phyloP scores from a whole-genome alignment of 371 early-diverging fungal species.

The Blakeslea trispora region DNA sequence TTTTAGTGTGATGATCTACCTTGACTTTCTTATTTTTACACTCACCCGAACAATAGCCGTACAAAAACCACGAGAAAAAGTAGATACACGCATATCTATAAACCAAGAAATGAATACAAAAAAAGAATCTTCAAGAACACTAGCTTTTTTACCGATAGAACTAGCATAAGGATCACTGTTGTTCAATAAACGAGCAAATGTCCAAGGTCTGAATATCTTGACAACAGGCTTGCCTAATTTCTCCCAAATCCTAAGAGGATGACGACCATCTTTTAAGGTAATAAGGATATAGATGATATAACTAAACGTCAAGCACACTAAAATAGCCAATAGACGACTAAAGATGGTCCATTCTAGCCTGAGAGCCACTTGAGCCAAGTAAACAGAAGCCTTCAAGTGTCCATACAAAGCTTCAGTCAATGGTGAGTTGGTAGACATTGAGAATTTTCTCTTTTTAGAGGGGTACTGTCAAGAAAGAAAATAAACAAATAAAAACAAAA shows the following conservation, averaged over 20 bases:
- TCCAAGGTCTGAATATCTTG: constrained; percentile 43
- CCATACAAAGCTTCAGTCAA: constrained; percentile 37
- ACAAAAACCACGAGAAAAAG: constrained; percentile 50
- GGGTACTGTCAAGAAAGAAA: background rate
- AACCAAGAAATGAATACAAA: background rate
- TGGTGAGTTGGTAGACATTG: background rate
- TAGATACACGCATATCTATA: constrained; percentile 49
- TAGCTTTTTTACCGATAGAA: constrained; percentile 49
- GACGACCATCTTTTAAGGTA: constrained; percentile 39
- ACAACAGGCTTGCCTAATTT: constrained; percentile 45
- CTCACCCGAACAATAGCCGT: constrained; percentile 55
- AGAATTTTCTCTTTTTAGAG: no score
- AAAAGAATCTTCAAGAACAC: background rate
- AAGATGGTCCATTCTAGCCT: constrained; percentile 53
- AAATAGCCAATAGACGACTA: constrained; percentile 45
- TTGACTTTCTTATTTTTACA: no score
- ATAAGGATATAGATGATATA: constrained; percentile 42
- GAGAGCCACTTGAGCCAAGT: constrained; percentile 38
- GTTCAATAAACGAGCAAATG: constrained; percentile 38
- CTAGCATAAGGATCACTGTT: constrained; percentile 45
- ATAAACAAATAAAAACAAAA: background rate
- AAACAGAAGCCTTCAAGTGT: constrained; percentile 39
- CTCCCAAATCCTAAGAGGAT: constrained; percentile 51
- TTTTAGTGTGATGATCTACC: no score
- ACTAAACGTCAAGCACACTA: constrained; percentile 33